Evolutionary conservation across 192 early-diverging fungal genomes (phyloP), one percentile per base, ranked within the genome.

Genomic region (Backusella parvicylindrica): DNA sequence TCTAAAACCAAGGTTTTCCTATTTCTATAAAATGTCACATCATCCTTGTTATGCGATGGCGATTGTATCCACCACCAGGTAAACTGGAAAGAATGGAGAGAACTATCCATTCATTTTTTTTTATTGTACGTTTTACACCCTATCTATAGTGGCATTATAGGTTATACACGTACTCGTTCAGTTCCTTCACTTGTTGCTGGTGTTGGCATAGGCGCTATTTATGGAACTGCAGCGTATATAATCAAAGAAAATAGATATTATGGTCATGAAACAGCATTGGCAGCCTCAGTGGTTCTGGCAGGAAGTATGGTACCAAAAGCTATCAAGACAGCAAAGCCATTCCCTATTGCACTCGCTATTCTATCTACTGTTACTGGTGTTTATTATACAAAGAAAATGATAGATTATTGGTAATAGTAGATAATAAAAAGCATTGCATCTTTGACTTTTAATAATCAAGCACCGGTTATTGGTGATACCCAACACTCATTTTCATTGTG

Each of bases 351-450:
- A n/a, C 73, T 81, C 5, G 47, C 64, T 21, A 64, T 83, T 35
- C 47, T 64, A 15, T 79, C 79, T 12, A 18, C 77, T 15, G 53
- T 64, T 7, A 75, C 73, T 37, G 79, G 82, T 8, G 64, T 50
- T n/a, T 80, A 80, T 47, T 80, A 80, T 67, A 49, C 31, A 28
- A 81, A 80, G 26, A 83, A 83, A 50, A 77, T 80, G 47, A 70
- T 74, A 1, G 79, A 83, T 41, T 74, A 80, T 80, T 40, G 74
- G 66, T 67, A n/a, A 67, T 53, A 9, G 9, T 53, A 21, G 40
- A 16, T 16, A 41, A 41, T 16, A 16, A 16, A 41, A 15, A 41
- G 40, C 13, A 41, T 15, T 16, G 13, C 40, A 41, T 5, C 15
- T 41, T n/a, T 4, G 15, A 12, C 13, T 41, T 41, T 41, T 41